Base-by-base conservation (phyloP, 768 basidiomycete species). In the Suillus lakei region DNA sequence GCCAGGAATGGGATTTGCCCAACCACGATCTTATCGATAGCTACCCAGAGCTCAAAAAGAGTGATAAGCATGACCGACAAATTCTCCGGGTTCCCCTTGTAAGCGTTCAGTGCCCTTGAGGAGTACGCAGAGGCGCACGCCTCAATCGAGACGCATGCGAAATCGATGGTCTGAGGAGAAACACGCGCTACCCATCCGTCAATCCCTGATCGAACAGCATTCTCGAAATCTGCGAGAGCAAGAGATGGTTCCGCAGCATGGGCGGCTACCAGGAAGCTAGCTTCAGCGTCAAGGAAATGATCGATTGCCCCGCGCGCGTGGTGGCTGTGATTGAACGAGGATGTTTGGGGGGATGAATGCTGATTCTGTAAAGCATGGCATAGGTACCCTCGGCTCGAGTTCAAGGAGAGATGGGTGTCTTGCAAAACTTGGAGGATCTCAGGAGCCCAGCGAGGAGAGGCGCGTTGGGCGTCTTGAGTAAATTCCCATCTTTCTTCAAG, bases 31-130 rank as follows among this genome's bases (percentile, higher is more conserved):
- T 66, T 74, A 62, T 80, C 81, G 6, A 82, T 64, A 0, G 75
- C 81, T 15, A 78, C 63, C 81, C 80, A 80, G 34, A 80, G 74
- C 38, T 84, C 80, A 10, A 75, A 28, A 12, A 58, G 63, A 1
- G 74, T 75, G 54, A 87, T 69, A 48, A 86, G 66, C 78, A 86
- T 82, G 2, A 80, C 61, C 0, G 84, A 85, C 5, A 74, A 44
- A 36, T 74, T 68, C 58, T 85, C 83, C 2, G 83, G 79, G 36
- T 77, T 82, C 13, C 66, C 66, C 12, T 60, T 43, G 53, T 82
- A 83, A 2, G 61, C 62, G 0, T 10, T 23, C 38, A 48, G 30
- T 0, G 83, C 77, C 0, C 72, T 51, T 1, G 66, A 66, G 1
- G 72, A 71, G 50, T 83, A 80, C 5, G 65, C 53, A n/a, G 59